Evolutionary conservation across 2,329 filamentous ascomycete species (phyloP), one percentile per base, ranked within the genome.

Genomic region (Biscogniauxia mediterranea): DNA sequence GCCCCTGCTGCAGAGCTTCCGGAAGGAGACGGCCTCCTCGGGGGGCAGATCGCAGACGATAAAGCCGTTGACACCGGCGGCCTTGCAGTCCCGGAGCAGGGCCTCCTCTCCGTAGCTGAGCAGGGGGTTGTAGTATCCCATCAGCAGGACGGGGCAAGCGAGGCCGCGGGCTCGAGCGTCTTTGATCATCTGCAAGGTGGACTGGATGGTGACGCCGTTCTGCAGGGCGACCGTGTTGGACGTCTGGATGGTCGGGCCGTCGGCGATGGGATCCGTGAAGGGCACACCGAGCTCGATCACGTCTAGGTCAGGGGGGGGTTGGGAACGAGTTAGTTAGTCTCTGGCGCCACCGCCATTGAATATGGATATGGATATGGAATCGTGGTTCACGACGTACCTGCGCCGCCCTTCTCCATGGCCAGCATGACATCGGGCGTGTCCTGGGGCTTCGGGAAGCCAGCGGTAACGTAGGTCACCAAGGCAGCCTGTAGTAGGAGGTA

Each of bases 81-180:
- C 86, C 74, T 89, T 89, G 76, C 92, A 92, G 76, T 98, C 93
- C 69, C 87, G 84, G 58, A 99, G 81, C 77, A 98, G 87, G 63
- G 84, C 85, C 79, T 97, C 93, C 79, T 99, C 95, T 58, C 95
- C 95, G 75, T 98, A 99, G 71, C 90, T 92, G 64, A 98, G 82
- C 64, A 98, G 83, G 1, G 95, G 95, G 81, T 99, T 99, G 80
- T 97, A 99, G 85, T 99, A 99, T 71, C 95, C 95, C 95, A 99
- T 99, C 67, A 99, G 85, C 73, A 99, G 80, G 51, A 99, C 86
- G 0, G 95, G 95, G 0, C 89, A 87, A 71, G 84, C 89, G 59
- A 98, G 81, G 51, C 95, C 95, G 64, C 84, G 85, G 69, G 84
- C 83, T 71, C 95, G 85, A 54, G 94, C 92, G 64, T 90, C 85